Evolutionary conservation across 176 grass and related monocot species (phyloP).

Genomic region (Pontederia paniculata): DNA sequence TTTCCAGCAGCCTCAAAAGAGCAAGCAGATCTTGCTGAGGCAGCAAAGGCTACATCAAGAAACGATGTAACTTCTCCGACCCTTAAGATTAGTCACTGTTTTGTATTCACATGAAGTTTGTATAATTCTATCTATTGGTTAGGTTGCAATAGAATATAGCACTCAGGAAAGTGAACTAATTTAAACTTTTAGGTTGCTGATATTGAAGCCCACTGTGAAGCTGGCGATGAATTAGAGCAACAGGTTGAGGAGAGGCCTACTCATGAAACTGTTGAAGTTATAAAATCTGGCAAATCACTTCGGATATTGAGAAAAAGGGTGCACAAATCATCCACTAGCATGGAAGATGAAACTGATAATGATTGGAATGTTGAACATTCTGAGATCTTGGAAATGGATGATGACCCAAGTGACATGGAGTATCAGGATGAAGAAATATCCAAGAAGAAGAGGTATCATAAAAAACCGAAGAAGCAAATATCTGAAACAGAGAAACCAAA

Average conservation of each 20-base stretch:
- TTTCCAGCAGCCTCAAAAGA: not conserved
- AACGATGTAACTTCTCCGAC: not conserved
- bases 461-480: slow-evolving; percentile 29
- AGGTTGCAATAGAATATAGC: slow-evolving; percentile 2
- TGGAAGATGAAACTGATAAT: slow-evolving; percentile 21
- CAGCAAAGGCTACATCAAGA: not conserved
- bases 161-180: slow-evolving; percentile 9
- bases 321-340: slow-evolving; percentile 13
- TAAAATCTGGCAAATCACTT: slow-evolving; percentile 6
- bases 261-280: slow-evolving; percentile 14
- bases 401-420: slow-evolving; percentile 22
- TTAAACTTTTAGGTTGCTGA: slow-evolving; percentile 20
- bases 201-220: not conserved
- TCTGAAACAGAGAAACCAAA: slow-evolving; percentile 25
- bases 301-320: slow-evolving; percentile 27
- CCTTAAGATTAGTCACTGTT: not conserved
- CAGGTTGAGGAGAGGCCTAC: slow-evolving; percentile 18
- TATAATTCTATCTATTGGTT: not conserved
- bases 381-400: slow-evolving; percentile 25
- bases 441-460: slow-evolving; percentile 19
- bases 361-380: slow-evolving; percentile 16
- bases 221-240: slow-evolving; percentile 13
- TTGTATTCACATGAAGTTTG: not conserved
- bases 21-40: not conserved
- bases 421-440: slow-evolving; percentile 18